Conservation (phyloP, 1,284 basidiomycete genomes). For the Apiotrichum akiyoshidainum region DNA sequence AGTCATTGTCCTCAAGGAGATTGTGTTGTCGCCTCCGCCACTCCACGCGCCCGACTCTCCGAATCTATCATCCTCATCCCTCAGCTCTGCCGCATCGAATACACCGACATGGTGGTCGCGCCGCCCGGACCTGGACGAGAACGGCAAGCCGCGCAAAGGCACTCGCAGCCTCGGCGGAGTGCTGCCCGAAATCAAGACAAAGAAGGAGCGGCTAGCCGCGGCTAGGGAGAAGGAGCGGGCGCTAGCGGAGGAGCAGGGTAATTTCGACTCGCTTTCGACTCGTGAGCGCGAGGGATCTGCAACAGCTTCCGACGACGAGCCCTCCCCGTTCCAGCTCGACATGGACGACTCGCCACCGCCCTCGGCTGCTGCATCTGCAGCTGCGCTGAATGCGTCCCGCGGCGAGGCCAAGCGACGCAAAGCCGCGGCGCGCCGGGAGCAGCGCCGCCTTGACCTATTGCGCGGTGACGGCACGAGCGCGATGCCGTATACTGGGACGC, state of each 20-base stretch:
- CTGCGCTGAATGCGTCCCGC: constrained; percentile 10
- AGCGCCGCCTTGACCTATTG: constrained; percentile 40
- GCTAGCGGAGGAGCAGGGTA: constrained; percentile 1
- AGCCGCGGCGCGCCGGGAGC: constrained; percentile 30
- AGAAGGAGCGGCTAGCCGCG: constrained; percentile 10
- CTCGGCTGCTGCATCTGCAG: too few relatives aligned
- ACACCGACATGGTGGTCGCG: constrained; percentile 12
- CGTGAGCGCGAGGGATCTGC: background rate
- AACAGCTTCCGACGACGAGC: constrained; percentile 22
- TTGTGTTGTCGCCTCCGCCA: constrained; percentile 48
- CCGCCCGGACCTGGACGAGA: constrained; percentile 34
- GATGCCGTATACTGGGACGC: constrained; percentile 5
- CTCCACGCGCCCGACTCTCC: background rate
- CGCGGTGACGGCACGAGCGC: constrained; percentile 43
- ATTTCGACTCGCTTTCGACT: constrained; percentile 5
- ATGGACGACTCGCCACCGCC: constrained; percentile 16
- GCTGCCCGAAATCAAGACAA: constrained; percentile 9
- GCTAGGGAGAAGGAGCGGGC: background rate
- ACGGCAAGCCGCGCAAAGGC: constrained; percentile 29
- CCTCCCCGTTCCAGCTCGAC: constrained; percentile 30
- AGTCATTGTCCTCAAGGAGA: constrained; percentile 80
- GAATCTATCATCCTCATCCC: background rate
- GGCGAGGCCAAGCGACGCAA: constrained; percentile 32
- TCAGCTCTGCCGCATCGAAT: background rate
- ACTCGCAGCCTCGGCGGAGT: constrained; percentile 16